A percentile compares a stretch with the other conserved stretches of the same genome.
phyloP scores from a whole-genome alignment of 73 alveolate genomes.

The Loxodes magnus region DNA sequence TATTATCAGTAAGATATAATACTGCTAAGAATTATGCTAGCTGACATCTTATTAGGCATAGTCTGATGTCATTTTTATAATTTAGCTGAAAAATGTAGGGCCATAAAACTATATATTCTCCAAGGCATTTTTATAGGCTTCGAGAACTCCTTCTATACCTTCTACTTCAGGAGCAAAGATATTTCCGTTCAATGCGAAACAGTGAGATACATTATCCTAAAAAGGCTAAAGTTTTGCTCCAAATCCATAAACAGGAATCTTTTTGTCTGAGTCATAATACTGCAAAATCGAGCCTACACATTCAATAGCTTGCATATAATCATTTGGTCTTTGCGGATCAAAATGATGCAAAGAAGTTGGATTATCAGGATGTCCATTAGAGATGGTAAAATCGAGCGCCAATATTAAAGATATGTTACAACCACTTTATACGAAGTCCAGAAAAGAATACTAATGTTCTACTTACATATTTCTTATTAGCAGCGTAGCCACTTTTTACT shows the following conservation, averaged over 20 bases:
- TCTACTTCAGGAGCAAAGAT: constrained; percentile 73
- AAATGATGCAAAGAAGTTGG: constrained; percentile 47
- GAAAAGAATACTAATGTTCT: no score
- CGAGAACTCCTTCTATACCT: constrained; percentile 72
- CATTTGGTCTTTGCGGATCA: constrained; percentile 38
- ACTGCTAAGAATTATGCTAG: constrained; percentile 33
- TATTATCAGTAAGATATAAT: constrained; percentile 62
- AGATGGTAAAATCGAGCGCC: constrained; percentile 85
- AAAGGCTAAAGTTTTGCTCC: constrained; percentile 77
- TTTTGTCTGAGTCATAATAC: constrained; percentile 79
- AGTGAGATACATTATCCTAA: constrained; percentile 54
- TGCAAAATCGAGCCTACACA: constrained; percentile 66
- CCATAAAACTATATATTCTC: constrained; percentile 59
- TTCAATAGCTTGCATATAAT: constrained; percentile 62
- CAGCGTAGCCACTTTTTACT: no score
- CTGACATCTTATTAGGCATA: constrained; percentile 42
- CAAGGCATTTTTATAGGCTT: constrained; percentile 57
- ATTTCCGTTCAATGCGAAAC: constrained; percentile 84
- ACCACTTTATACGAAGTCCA: constrained; percentile 76
- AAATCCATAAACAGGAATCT: constrained; percentile 87
- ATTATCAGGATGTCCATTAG: constrained; percentile 67
- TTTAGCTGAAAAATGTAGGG: constrained; percentile 78
- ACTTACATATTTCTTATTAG: no score
- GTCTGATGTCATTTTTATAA: constrained; percentile 34
- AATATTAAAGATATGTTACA: constrained; percentile 69